Evolutionary conservation across 2,329 filamentous ascomycete genomes (phyloP).

Genomic region (Graphilbum ipis-grandicollis): DNA sequence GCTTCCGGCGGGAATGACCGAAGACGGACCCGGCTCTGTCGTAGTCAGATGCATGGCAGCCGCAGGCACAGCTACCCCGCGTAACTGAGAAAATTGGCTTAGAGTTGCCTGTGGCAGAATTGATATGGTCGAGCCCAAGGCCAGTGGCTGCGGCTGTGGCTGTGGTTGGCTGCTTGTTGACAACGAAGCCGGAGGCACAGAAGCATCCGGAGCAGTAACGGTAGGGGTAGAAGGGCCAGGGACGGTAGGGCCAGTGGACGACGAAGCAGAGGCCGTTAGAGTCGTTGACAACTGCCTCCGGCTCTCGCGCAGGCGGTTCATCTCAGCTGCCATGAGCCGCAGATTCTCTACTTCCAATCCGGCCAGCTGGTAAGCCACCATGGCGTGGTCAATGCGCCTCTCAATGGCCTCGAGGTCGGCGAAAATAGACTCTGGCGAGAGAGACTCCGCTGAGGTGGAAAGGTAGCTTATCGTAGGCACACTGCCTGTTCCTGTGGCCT

Average conservation of each 20-base stretch:
- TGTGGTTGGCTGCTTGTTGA: background rate
- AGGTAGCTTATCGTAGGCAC: slow-evolving; percentile 2
- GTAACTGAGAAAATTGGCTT: slow-evolving; percentile 12
- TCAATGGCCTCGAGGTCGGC: slow-evolving; percentile 49
- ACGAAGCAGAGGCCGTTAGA: background rate
- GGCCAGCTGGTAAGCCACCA: slow-evolving; percentile 36
- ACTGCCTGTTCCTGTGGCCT: too few species aligned
- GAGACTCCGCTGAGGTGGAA: background rate
- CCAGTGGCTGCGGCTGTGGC: background rate
- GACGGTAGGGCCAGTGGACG: background rate
- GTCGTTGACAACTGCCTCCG: slow-evolving; percentile 8
- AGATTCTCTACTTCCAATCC: slow-evolving; percentile 53
- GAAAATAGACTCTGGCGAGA: slow-evolving; percentile 26
- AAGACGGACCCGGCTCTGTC: slow-evolving; percentile 23
- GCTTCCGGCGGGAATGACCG: slow-evolving; percentile 42
- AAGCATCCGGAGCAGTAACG: too few species aligned
- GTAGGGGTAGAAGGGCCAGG: too few species aligned
- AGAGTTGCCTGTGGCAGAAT: background rate
- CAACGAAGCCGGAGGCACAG: too few species aligned
- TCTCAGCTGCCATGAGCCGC: slow-evolving; percentile 48
- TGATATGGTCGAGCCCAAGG: too few species aligned
- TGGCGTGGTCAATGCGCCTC: slow-evolving; percentile 51
- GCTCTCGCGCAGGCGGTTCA: slow-evolving; percentile 43
- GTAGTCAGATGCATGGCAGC: slow-evolving; percentile 31
- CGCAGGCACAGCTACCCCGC: slow-evolving; percentile 17